Conservation (phyloP, 169 alveolate species). For the Eimeria necatrix region DNA sequence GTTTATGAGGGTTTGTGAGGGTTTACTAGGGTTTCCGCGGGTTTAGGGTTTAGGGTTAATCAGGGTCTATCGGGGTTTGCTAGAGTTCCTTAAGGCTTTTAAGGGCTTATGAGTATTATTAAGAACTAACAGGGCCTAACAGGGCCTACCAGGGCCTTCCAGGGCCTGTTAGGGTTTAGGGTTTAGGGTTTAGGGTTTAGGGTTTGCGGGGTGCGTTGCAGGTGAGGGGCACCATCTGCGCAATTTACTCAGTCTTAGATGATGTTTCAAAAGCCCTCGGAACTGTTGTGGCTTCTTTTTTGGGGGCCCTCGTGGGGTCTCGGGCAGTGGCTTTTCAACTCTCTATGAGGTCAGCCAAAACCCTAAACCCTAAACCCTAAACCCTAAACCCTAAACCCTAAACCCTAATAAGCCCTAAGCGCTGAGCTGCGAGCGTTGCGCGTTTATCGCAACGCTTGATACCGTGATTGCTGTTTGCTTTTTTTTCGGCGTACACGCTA, state of each 20-base stretch:
- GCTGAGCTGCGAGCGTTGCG: too few relatives aligned
- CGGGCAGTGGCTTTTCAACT: slow-evolving; percentile 71
- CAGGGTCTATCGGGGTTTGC: neutral
- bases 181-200: too few relatives aligned
- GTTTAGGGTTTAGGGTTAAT: too few relatives aligned
- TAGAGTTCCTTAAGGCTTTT: neutral
- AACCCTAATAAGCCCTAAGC: too few relatives aligned
- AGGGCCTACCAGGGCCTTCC: neutral
- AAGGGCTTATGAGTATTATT: neutral
- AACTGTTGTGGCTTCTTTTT: slow-evolving; percentile 63
- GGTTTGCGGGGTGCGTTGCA: neutral
- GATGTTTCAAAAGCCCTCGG: slow-evolving; percentile 81
- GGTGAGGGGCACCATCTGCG: slow-evolving; percentile 78
- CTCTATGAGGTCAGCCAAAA: slow-evolving; percentile 65
- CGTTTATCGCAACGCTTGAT: neutral
- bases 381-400: too few relatives aligned
- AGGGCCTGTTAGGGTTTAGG: too few relatives aligned
- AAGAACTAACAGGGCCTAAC: neutral
- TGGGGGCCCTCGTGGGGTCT: slow-evolving; percentile 68
- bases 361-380: too few relatives aligned
- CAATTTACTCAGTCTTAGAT: slow-evolving; percentile 75
- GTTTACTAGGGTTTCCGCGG: too few relatives aligned
- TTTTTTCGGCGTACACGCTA: too few relatives aligned
- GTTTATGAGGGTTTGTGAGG: too few relatives aligned
- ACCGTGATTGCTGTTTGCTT: too few relatives aligned